Evolutionary conservation across 352 stramenopile species (phyloP).

Genomic region (Phytopythium vexans): DNA sequence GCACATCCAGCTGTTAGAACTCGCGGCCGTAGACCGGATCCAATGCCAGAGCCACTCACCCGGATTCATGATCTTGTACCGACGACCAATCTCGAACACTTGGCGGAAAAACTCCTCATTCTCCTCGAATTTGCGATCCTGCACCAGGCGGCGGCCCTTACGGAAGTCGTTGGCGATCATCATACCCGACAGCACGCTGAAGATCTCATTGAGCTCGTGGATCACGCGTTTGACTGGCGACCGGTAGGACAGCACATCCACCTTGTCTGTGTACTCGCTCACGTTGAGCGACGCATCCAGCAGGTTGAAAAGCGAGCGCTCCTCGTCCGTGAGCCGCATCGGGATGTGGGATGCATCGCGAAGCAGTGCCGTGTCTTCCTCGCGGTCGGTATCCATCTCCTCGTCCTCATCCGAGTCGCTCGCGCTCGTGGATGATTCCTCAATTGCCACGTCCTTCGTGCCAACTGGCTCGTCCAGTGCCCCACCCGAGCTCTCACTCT

Average conservation of each 20-base stretch:
- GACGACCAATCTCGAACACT: constrained; percentile 90
- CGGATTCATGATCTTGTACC: constrained; percentile 95
- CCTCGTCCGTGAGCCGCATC: constrained; percentile 57
- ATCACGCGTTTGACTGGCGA: constrained; percentile 74
- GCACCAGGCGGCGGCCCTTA: constrained; percentile 51
- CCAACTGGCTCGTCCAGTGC: too few relatives aligned
- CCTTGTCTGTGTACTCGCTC: constrained; percentile 93
- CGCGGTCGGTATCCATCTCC: constrained; percentile 29
- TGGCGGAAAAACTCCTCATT: constrained; percentile 80
- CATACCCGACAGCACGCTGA: constrained; percentile 62
- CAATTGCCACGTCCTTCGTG: constrained; percentile 6
- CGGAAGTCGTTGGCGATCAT: constrained; percentile 64
- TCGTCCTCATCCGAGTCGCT: constrained; percentile 33
- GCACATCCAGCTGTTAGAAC: too few relatives aligned
- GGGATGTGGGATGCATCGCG: constrained; percentile 58
- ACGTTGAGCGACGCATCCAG: constrained; percentile 81
- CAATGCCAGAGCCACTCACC: constrained; percentile 11
- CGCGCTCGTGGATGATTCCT: constrained; percentile 4
- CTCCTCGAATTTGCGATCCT: constrained; percentile 59
- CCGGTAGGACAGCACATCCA: constrained; percentile 80
- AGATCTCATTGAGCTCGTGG: constrained; percentile 59
- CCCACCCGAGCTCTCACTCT: too few relatives aligned
- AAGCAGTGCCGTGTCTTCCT: constrained; percentile 20
- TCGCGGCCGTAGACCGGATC: too few relatives aligned
- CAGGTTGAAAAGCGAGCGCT: constrained; percentile 74